phyloP scores from a whole-genome alignment of 2,329 filamentous ascomycete genomes.

The Hymenoscyphus fructigenus region DNA sequence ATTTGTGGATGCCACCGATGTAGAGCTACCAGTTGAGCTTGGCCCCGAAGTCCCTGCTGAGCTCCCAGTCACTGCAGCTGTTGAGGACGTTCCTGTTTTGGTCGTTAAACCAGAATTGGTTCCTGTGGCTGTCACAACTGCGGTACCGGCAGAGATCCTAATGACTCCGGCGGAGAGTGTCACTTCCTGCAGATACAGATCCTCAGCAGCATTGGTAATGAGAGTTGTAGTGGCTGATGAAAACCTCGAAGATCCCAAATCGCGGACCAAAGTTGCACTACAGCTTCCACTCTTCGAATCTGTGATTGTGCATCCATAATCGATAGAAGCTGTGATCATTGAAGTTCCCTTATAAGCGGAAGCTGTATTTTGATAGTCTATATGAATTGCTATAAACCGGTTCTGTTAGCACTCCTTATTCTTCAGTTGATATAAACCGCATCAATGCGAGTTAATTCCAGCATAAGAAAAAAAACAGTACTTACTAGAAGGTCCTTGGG shows the following conservation, averaged over 20 bases:
- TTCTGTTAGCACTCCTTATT: background rate
- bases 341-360: background rate
- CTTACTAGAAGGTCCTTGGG: constrained; percentile 29
- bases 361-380: background rate
- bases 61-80: constrained; percentile 18
- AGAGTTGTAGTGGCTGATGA: constrained; percentile 8
- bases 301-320: constrained; percentile 22
- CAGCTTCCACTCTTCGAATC: constrained; percentile 19
- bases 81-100: constrained; percentile 12
- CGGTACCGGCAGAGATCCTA: constrained; percentile 19
- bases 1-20: background rate
- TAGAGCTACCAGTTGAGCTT: background rate
- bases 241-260: background rate
- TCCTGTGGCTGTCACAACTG: background rate
- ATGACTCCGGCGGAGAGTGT: background rate
- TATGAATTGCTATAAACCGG: background rate
- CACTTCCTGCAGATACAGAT: background rate
- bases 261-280: constrained; percentile 1
- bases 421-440: no score
- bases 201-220: constrained; percentile 2
- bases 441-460: no score
- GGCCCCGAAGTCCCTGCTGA: constrained; percentile 7
- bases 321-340: constrained; percentile 2
- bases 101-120: background rate
- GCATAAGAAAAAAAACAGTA: constrained; percentile 6